These are phyloP conservation scores for Ceratocystiopsis brevicomis DNA, from an alignment of 2,329 filamentous ascomycete species.

Conservation along the genomic window DNA sequence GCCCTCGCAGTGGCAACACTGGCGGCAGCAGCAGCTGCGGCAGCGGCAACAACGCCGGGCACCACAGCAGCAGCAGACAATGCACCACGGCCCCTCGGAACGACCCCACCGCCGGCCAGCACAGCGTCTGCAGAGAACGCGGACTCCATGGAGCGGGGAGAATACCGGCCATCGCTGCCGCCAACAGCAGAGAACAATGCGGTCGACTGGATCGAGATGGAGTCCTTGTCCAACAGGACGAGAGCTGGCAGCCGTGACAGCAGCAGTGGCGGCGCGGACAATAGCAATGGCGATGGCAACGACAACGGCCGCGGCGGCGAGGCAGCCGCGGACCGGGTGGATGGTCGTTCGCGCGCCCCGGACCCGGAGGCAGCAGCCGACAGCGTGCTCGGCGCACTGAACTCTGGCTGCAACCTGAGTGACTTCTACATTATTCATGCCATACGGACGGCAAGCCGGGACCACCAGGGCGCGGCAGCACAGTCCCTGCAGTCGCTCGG, in stretches of 20 bases:
- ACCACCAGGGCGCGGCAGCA: slow-evolving; percentile 27
- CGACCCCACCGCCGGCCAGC: slow-evolving; percentile 28
- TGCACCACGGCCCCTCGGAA: slow-evolving; percentile 39
- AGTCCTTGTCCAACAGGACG: too few relatives aligned
- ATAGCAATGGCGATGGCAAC: too few relatives aligned
- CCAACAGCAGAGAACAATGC: too few relatives aligned
- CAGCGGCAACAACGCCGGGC: not conserved
- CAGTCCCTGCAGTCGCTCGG: slow-evolving; percentile 34
- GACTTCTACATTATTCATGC: slow-evolving; percentile 34
- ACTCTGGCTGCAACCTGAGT: slow-evolving; percentile 34
- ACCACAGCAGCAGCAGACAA: slow-evolving; percentile 9
- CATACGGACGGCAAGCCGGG: slow-evolving; percentile 26
- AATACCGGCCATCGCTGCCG: too few relatives aligned
- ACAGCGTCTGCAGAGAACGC: slow-evolving; percentile 6
- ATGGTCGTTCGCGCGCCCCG: too few relatives aligned
- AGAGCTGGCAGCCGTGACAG: too few relatives aligned
- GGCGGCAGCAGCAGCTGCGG: not conserved
- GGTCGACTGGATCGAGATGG: too few relatives aligned
- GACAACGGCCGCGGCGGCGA: too few relatives aligned
- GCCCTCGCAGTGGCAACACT: too few relatives aligned
- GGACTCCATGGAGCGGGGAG: not conserved
- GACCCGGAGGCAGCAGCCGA: slow-evolving; percentile 14
- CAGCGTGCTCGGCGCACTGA: slow-evolving; percentile 28
- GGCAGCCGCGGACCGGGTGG: too few relatives aligned
- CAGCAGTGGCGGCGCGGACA: too few relatives aligned